A percentile compares a stretch with the other conserved stretches of the same genome.
Conservation (phyloP, 305 asterid genomes). For the Rubia tinctorum region DNA sequence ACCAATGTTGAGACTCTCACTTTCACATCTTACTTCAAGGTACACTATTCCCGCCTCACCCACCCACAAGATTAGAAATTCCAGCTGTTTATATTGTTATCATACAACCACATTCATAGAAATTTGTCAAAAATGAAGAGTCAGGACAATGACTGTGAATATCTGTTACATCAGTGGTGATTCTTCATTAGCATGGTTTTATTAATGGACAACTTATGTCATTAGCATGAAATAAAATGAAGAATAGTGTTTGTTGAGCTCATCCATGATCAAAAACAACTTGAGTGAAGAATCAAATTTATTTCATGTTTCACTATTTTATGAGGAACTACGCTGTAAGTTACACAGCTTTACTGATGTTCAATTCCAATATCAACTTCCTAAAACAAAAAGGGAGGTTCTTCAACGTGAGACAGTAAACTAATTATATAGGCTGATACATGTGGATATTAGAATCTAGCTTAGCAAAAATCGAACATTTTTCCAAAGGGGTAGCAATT, state of each 20-base stretch:
- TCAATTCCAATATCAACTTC: neutral
- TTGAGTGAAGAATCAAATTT: neutral
- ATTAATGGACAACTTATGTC: neutral
- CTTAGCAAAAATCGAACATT: neutral
- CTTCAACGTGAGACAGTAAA: neutral
- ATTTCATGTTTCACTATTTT: neutral
- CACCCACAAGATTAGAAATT: neutral
- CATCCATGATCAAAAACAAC: neutral
- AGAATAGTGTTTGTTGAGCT: neutral
- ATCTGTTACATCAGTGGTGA: neutral
- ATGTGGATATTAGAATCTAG: neutral
- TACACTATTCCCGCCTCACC: neutral
- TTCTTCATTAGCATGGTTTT: neutral
- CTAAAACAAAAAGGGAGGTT: neutral
- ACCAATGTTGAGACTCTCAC: neutral
- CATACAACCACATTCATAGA: neutral
- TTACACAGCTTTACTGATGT: neutral
- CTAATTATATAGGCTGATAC: neutral
- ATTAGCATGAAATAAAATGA: neutral
- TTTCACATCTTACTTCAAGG: neutral
- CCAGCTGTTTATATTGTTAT: neutral
- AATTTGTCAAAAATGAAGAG: neutral
- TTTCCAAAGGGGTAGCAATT: neutral
- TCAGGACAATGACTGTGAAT: neutral
- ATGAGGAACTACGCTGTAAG: neutral